Percentiles rank a stretch among this genome's conserved stretches.
Conservation (phyloP, 1,139 yeast genomes). For the Zhuliangozyma blackwelliae region DNA sequence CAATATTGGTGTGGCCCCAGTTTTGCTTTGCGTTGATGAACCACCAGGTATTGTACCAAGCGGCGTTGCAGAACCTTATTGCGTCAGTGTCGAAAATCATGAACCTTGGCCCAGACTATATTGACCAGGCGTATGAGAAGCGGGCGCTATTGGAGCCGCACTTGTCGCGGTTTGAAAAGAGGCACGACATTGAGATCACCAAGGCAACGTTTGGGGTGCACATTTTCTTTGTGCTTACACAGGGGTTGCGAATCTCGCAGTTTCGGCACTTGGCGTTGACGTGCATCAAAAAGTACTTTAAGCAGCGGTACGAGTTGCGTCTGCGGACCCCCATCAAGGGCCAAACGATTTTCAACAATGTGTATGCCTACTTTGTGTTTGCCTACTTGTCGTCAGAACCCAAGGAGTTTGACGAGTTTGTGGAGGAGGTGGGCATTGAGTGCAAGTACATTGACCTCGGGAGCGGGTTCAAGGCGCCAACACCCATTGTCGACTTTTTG, state of each 20-base stretch:
- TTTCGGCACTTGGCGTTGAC: conserved; percentile 54
- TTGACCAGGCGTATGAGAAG: conserved; percentile 33
- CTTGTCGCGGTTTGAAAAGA: conserved; percentile 43
- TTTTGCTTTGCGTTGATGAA: conserved; percentile 34
- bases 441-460: conserved; percentile 22
- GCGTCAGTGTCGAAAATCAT: conserved; percentile 25
- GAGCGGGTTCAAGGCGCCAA: conserved; percentile 43
- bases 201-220: conserved; percentile 53
- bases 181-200: conserved; percentile 38
- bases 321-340: conserved; percentile 5
- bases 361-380: conserved; percentile 48
- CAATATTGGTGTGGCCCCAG: conserved; percentile 64
- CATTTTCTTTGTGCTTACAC: conserved; percentile 48
- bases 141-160: conserved; percentile 38
- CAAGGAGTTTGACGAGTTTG: conserved; percentile 39
- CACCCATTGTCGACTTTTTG: conserved; percentile 46
- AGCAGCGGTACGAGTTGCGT: conserved; percentile 30
- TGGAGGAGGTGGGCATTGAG: conserved; percentile 44
- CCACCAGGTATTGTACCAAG: conserved; percentile 45
- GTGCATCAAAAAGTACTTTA: conserved; percentile 48
- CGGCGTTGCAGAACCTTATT: conserved; percentile 44
- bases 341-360: conserved; percentile 13
- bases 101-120: conserved; percentile 19
- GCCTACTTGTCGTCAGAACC: conserved; percentile 51
- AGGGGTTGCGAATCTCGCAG: conserved; percentile 63